Conservation (phyloP, 73 alveolate genomes). For the Durusdinium trenchii region DNA sequence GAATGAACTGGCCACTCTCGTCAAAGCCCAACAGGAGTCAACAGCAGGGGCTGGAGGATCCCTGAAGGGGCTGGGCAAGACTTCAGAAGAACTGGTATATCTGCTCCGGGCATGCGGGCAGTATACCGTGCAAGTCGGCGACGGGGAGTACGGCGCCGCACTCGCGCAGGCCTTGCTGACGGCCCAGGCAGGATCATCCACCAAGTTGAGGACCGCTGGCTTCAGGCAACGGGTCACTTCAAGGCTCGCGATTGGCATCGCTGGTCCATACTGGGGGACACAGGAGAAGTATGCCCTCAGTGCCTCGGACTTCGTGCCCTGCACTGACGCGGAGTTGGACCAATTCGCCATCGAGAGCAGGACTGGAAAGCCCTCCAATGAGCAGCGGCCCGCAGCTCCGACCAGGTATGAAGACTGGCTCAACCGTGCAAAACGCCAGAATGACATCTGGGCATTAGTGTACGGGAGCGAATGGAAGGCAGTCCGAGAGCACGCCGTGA, state of each 20-base stretch:
- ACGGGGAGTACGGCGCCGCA: not conserved
- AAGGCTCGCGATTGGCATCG: slow-evolving; percentile 33
- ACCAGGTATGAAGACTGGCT: slow-evolving; percentile 6
- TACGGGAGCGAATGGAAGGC: slow-evolving; percentile 46
- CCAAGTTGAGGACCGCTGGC: not conserved
- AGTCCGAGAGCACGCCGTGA: not conserved
- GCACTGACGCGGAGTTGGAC: slow-evolving; percentile 64
- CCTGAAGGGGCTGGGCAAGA: slow-evolving; percentile 6
- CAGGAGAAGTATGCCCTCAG: not conserved
- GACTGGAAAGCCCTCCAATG: not conserved
- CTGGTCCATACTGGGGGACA: slow-evolving; percentile 40
- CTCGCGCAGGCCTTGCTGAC: not conserved
- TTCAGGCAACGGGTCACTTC: not conserved
- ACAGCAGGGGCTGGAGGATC: not conserved
- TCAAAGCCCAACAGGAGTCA: not conserved
- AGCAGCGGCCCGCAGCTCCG: not conserved
- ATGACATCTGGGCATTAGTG: slow-evolving; percentile 2
- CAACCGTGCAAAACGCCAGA: not conserved
- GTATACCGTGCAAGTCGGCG: slow-evolving; percentile 7
- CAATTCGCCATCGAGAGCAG: not conserved
- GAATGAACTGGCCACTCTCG: slow-evolving; percentile 12
- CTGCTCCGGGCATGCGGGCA: slow-evolving; percentile 23
- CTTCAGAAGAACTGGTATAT: slow-evolving; percentile 12
- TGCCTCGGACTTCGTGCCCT: slow-evolving; percentile 25
- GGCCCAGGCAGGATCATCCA: slow-evolving; percentile 7